Percentiles rank a stretch among this genome's conserved stretches.
Conservation (phyloP, 129 eudicot genomes). For the Smallanthus sonchifolius region DNA sequence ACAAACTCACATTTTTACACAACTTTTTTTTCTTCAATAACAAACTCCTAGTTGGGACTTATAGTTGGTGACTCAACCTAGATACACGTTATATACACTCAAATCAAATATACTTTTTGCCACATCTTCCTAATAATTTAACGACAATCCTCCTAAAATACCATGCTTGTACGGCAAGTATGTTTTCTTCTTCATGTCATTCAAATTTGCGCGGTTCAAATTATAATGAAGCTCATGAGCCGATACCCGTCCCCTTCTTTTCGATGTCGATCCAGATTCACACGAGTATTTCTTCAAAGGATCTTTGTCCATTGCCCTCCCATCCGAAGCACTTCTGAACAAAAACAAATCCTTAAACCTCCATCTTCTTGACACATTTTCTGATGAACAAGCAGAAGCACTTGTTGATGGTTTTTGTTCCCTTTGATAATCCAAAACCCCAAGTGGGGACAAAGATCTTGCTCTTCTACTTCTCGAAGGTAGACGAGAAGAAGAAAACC, state of each 20-base stretch:
- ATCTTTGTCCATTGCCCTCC: too few species aligned
- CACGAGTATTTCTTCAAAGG: too few species aligned
- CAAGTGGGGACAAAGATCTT: constrained; percentile 68
- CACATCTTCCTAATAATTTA: too few species aligned
- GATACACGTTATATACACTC: too few species aligned
- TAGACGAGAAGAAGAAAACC: too few species aligned
- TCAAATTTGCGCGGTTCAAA: constrained; percentile 57
- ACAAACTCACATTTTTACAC: too few species aligned
- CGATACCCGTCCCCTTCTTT: constrained; percentile 49
- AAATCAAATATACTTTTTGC: too few species aligned
- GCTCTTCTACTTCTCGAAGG: constrained; percentile 23
- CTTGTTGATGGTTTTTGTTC: constrained; percentile 9
- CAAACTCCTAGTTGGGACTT: too few species aligned
- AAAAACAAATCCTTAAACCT: too few species aligned
- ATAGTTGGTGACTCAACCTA: too few species aligned
- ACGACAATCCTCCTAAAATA: constrained; percentile 44
- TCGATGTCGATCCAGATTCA: constrained; percentile 31
- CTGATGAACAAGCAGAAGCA: constrained; percentile 13
- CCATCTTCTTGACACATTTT: constrained; percentile 14
- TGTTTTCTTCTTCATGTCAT: constrained; percentile 78
- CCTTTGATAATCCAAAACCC: constrained; percentile 36
- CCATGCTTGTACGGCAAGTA: constrained; percentile 88
- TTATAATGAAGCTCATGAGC: constrained; percentile 84
- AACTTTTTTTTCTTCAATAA: too few species aligned
- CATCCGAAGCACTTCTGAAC: too few species aligned